A percentile compares a stretch with the other conserved stretches of the same genome.
Evolutionary conservation across 2,329 filamentous ascomycete species (phyloP).

Genomic region (Fusarium cicatricum): DNA sequence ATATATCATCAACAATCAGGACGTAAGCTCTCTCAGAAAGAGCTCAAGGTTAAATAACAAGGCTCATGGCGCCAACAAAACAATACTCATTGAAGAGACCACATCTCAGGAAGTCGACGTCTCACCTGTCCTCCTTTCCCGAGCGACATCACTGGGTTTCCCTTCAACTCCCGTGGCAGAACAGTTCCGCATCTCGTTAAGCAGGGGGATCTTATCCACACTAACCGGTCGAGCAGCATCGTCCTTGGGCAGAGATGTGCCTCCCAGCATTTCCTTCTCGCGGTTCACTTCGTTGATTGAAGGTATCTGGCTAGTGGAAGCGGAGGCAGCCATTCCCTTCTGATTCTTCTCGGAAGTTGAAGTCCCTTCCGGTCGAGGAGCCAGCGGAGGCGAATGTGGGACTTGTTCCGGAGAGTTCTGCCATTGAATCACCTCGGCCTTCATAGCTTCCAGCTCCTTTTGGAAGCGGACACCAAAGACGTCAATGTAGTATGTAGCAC

Average conservation of each 20-base stretch:
- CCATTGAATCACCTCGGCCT: constrained; percentile 89
- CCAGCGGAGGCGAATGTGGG: constrained; percentile 47
- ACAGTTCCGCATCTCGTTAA: constrained; percentile 55
- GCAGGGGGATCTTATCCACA: constrained; percentile 65
- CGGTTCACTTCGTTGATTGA: constrained; percentile 28
- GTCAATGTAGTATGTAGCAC: constrained; percentile 97
- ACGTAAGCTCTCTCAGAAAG: background rate
- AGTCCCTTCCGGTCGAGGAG: constrained; percentile 41
- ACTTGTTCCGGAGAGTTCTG: constrained; percentile 67
- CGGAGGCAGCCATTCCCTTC: constrained; percentile 24
- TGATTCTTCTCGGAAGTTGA: constrained; percentile 17
- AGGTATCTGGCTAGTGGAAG: constrained; percentile 22
- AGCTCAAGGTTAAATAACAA: background rate
- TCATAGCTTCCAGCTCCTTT: constrained; percentile 91
- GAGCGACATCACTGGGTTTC: constrained; percentile 54
- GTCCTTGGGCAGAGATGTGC: constrained; percentile 25
- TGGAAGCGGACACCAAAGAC: constrained; percentile 97
- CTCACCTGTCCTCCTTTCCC: constrained; percentile 55
- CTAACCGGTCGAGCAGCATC: constrained; percentile 39
- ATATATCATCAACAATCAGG: background rate
- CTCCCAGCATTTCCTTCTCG: constrained; percentile 28
- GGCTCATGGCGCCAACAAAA: background rate
- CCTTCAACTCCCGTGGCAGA: constrained; percentile 55
- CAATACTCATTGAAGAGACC: background rate
- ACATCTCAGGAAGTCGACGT: constrained; percentile 1